Evolutionary conservation across 2,329 filamentous ascomycete species (phyloP).

Genomic region (Keithomyces neogunnii): DNA sequence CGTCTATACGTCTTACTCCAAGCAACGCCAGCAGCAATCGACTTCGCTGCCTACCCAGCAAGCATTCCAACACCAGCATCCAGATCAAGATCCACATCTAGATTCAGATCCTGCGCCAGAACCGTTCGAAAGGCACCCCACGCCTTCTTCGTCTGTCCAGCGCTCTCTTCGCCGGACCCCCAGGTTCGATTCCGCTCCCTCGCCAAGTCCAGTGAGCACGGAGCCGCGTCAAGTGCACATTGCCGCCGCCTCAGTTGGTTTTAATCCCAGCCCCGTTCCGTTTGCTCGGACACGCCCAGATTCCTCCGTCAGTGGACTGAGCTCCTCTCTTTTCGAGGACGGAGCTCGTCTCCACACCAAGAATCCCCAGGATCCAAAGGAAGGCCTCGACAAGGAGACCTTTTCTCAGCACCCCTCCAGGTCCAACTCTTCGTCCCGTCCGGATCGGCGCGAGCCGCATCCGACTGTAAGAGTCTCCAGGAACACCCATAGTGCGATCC

Average conservation of each 20-base stretch:
- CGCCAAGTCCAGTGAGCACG: slow-evolving; percentile 35
- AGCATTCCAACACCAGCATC: neutral
- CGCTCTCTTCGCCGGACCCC: slow-evolving; percentile 43
- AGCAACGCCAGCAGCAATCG: slow-evolving; percentile 32
- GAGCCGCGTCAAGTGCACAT: slow-evolving; percentile 35
- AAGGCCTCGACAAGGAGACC: slow-evolving; percentile 33
- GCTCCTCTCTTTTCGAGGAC: slow-evolving; percentile 23
- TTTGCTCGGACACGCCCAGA: slow-evolving; percentile 11
- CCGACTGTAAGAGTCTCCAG: slow-evolving; percentile 61
- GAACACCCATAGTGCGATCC: slow-evolving; percentile 80
- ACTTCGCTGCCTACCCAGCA: slow-evolving; percentile 12
- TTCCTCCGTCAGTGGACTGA: slow-evolving; percentile 28
- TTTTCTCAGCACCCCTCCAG: slow-evolving; percentile 15
- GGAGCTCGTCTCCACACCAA: slow-evolving; percentile 21
- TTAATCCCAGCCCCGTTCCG: slow-evolving; percentile 29
- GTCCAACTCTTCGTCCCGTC: slow-evolving; percentile 22
- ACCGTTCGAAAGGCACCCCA: slow-evolving; percentile 31
- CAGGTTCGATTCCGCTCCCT: slow-evolving; percentile 37
- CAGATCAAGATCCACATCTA: neutral
- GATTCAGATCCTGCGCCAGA: slow-evolving; percentile 19
- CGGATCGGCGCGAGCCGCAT: slow-evolving; percentile 31
- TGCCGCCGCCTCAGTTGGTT: slow-evolving; percentile 39
- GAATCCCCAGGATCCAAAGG: slow-evolving; percentile 41
- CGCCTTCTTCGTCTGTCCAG: slow-evolving; percentile 34
- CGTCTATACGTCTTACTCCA: slow-evolving; percentile 24